Conservation (phyloP, 2,329 filamentous ascomycete genomes). For the Alternaria arbusti region DNA sequence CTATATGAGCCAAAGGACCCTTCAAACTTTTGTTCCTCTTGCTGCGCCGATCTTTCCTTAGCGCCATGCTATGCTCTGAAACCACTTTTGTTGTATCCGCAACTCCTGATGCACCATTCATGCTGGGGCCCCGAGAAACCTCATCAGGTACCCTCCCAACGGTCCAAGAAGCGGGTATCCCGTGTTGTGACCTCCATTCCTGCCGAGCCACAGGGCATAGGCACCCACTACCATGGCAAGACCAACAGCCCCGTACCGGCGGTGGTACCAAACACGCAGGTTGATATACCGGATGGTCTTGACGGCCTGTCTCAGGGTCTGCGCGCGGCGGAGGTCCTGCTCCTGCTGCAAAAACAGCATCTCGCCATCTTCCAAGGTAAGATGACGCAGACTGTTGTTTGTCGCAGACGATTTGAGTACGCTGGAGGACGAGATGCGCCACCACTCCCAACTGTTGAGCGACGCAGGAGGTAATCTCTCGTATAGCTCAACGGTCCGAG, state of each 20-base stretch:
- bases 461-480: slow-evolving; percentile 72
- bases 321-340: slow-evolving; percentile 71
- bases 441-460: slow-evolving; percentile 71
- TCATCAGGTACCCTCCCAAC: slow-evolving; percentile 24
- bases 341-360: slow-evolving; percentile 74
- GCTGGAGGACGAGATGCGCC: slow-evolving; percentile 73
- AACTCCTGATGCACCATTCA: not conserved
- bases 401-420: slow-evolving; percentile 82
- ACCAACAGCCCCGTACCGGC: slow-evolving; percentile 63
- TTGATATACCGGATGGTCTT: slow-evolving; percentile 44
- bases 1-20: not conserved
- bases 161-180: slow-evolving; percentile 19
- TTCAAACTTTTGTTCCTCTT: not conserved
- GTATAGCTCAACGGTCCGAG: slow-evolving; percentile 69
- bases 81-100: slow-evolving; percentile 5
- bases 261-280: slow-evolving; percentile 68
- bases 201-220: slow-evolving; percentile 46
- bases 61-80: slow-evolving; percentile 10
- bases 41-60: not conserved
- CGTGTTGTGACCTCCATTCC: slow-evolving; percentile 14
- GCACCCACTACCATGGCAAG: slow-evolving; percentile 56
- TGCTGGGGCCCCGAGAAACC: slow-evolving; percentile 14
- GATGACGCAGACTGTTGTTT: slow-evolving; percentile 55
- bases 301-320: slow-evolving; percentile 54
- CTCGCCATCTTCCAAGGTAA: slow-evolving; percentile 71